phyloP scores from a whole-genome alignment of 192 early-diverging fungal species.

The Phlyctochytrium arcticum region DNA sequence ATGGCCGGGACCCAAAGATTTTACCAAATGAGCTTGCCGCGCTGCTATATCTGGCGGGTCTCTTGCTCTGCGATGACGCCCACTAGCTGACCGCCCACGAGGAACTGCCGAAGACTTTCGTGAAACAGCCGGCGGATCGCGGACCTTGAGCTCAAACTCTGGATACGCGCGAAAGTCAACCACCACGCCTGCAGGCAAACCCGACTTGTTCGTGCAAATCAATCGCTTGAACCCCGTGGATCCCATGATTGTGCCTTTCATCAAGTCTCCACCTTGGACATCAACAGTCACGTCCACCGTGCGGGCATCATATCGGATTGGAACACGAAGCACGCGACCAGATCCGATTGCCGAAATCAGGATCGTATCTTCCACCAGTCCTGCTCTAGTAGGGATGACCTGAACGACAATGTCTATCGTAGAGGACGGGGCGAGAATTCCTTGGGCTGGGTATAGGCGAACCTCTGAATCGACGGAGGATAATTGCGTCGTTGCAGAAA shows the following conservation, averaged over 20 bases:
- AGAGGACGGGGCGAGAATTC: constrained; percentile 25
- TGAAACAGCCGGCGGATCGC: neutral
- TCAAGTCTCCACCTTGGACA: constrained; percentile 6
- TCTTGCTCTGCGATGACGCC: constrained; percentile 12
- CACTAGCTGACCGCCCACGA: constrained; percentile 9
- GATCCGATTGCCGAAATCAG: constrained; percentile 37
- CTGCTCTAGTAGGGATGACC: constrained; percentile 22
- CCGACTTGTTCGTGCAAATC: constrained; percentile 26
- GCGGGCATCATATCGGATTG: constrained; percentile 42
- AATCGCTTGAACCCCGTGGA: constrained; percentile 19
- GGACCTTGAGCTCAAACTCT: constrained; percentile 28
- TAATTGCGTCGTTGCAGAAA: constrained; percentile 11
- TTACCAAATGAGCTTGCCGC: constrained; percentile 4
- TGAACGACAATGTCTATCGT: constrained; percentile 29
- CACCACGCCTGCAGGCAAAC: constrained; percentile 27
- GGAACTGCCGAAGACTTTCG: constrained; percentile 1
- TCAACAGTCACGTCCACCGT: constrained; percentile 24
- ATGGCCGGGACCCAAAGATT: neutral
- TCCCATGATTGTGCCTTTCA: constrained; percentile 35
- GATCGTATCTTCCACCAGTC: constrained; percentile 34
- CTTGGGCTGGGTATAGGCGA: constrained; percentile 14
- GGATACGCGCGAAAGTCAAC: constrained; percentile 37
- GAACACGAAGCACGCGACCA: constrained; percentile 30
- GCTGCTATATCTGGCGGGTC: neutral
- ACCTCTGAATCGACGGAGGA: neutral